A percentile compares a stretch with the other conserved stretches of the same genome.
Evolutionary conservation across 306 rosid genomes (phyloP).

Genomic region (Casuarina equisetifolia): DNA sequence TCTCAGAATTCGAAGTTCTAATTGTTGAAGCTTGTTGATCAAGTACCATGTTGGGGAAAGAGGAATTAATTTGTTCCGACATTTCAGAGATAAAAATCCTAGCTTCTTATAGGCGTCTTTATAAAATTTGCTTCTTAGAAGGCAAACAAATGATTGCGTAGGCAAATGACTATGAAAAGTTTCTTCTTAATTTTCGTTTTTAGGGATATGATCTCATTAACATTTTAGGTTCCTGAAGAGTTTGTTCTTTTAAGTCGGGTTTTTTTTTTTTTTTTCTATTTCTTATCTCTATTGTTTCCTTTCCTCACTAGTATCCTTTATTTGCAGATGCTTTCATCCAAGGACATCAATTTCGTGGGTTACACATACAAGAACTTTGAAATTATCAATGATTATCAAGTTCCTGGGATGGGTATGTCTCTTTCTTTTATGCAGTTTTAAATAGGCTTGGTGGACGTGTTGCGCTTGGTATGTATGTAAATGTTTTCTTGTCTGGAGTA

Average conservation of each 20-base stretch:
- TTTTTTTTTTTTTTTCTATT: not conserved
- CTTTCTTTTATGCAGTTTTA: conserved; percentile 16
- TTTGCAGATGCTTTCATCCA: conserved; percentile 93
- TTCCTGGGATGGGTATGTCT: conserved; percentile 87
- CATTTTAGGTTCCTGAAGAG: conserved; percentile 4
- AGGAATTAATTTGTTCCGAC: conserved; percentile 12
- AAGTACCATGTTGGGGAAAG: not conserved
- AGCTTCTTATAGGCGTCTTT: conserved; percentile 1
- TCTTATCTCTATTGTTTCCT: conserved; percentile 1
- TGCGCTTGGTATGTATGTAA: conserved; percentile 10
- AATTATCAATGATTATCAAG: conserved; percentile 91
- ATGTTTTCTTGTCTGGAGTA: not conserved
- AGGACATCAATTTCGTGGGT: conserved; percentile 96
- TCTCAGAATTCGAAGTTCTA: not conserved
- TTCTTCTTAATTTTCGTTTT: not conserved
- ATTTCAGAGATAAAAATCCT: conserved; percentile 15
- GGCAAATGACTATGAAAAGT: conserved; percentile 3
- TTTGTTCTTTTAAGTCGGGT: conserved; percentile 13
- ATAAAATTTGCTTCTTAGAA: not conserved
- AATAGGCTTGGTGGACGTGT: conserved; percentile 14
- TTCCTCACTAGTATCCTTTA: conserved; percentile 21
- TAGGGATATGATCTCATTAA: conserved; percentile 6
- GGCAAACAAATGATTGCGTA: not conserved
- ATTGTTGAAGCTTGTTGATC: conserved; percentile 5
- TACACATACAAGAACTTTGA: conserved; percentile 97